Evolutionary conservation across 2,329 filamentous ascomycete genomes (phyloP).

Genomic region (Didymella sp.): DNA sequence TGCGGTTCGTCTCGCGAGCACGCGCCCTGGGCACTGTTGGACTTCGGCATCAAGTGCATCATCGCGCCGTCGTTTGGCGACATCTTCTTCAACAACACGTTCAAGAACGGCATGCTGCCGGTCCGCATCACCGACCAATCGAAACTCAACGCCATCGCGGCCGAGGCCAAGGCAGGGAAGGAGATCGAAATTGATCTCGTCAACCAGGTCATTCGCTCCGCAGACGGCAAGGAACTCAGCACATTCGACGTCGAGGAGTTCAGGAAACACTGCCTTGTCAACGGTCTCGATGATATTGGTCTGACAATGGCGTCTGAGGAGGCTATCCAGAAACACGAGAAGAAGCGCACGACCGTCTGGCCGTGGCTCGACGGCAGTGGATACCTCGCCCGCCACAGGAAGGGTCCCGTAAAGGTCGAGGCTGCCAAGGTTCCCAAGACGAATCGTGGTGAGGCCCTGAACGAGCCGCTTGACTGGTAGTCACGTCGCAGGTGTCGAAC

Average conservation of each 20-base stretch:
- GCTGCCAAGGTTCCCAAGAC: slow-evolving; percentile 81
- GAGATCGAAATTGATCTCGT: slow-evolving; percentile 91
- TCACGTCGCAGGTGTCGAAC: neutral
- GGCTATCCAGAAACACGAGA: slow-evolving; percentile 85
- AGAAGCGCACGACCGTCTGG: slow-evolving; percentile 74
- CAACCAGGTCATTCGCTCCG: slow-evolving; percentile 81
- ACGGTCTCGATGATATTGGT: slow-evolving; percentile 94
- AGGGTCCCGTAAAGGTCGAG: slow-evolving; percentile 67
- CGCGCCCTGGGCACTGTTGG: slow-evolving; percentile 94
- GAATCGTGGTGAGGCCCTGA: slow-evolving; percentile 83
- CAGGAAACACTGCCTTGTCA: slow-evolving; percentile 90
- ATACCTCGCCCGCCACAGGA: slow-evolving; percentile 70
- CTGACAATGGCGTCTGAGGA: slow-evolving; percentile 91
- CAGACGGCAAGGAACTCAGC: slow-evolving; percentile 74
- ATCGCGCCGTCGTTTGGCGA: slow-evolving; percentile 88
- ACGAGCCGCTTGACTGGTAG: slow-evolving; percentile 89
- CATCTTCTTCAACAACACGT: slow-evolving; percentile 99
- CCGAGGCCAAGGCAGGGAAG: slow-evolving; percentile 77
- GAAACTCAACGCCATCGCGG: slow-evolving; percentile 73
- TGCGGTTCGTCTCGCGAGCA: slow-evolving; percentile 94
- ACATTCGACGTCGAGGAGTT: slow-evolving; percentile 90
- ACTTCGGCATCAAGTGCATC: slow-evolving; percentile 94
- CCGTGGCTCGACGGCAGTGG: slow-evolving; percentile 91
- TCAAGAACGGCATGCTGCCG: slow-evolving; percentile 99
- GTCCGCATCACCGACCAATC: slow-evolving; percentile 73